phyloP scores from a whole-genome alignment of 192 early-diverging fungal genomes.

The Rhizoclosmatium globosum region DNA sequence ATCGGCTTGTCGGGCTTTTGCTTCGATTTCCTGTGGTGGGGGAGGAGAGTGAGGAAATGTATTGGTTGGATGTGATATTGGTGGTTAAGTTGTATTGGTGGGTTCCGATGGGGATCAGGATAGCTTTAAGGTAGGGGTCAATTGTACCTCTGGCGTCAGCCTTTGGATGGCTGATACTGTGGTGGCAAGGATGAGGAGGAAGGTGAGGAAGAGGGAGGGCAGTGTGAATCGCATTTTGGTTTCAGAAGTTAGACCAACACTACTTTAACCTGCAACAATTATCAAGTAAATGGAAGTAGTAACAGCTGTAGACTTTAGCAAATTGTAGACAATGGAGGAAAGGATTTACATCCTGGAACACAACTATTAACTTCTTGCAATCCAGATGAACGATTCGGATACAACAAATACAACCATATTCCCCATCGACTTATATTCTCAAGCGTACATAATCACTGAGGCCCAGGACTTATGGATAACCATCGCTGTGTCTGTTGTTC shows the following conservation, averaged over 20 bases:
- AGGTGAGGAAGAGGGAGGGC: neutral
- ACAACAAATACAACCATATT: no score
- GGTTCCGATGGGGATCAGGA: neutral
- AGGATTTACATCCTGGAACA: no score
- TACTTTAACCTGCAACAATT: no score
- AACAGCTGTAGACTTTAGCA: no score
- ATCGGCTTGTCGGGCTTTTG: slow-evolving; percentile 19
- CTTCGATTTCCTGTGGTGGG: slow-evolving; percentile 27
- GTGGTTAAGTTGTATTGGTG: neutral
- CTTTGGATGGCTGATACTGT: slow-evolving; percentile 18
- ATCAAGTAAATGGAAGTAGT: neutral
- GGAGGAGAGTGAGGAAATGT: neutral
- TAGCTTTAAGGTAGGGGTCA: neutral
- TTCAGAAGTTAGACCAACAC: no score
- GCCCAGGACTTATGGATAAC: no score
- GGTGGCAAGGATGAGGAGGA: slow-evolving; percentile 2
- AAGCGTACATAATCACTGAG: no score
- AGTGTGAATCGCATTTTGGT: slow-evolving; percentile 11
- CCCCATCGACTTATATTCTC: no score
- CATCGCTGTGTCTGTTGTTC: no score
- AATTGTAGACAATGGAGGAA: no score
- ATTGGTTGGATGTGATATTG: neutral
- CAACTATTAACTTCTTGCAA: no score
- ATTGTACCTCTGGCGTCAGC: slow-evolving; percentile 22
- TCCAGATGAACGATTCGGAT: no score